Base-by-base conservation (phyloP, 805 yeast genomes). In the Candida ponderosae region DNA sequence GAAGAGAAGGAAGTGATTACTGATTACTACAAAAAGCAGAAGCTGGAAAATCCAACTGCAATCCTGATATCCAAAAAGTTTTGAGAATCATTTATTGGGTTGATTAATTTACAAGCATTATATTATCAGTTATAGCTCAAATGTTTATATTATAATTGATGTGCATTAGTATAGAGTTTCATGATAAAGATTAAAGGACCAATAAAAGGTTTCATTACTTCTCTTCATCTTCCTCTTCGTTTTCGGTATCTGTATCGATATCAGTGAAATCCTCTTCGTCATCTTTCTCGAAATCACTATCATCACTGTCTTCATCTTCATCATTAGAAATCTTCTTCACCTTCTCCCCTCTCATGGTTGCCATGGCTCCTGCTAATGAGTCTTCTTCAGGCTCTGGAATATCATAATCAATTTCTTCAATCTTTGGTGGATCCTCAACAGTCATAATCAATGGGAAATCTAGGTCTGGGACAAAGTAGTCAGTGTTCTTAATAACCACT, bases 391-490 rank as follows among this genome's bases (percentile, higher is more conserved):
- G 82, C 37, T 76, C 85, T 29, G 81, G 77, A 37, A 81, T 76
- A 37, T 72, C 85, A 39, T 74, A 68, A 23, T 62, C 60, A 36
- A 74, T 76, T 32, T 65, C 72, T n/a, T 57, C 64, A 8, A 56
- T 38, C 48, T 61, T 54, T 35, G 79, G 72, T 26, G 79, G 73
- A 18, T 74, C 68, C 47, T 73, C 68, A 27, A 89, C 95, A n/a
- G 72, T 66, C 80, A 89, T 72, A 18, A 64, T 63, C 34, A 86
- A 60, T 9, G 89, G 81, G 42, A 80, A 71, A 45, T 81, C 86
- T 18, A 86, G 56, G 55, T 90, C 97, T 16, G 75, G 62, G 6
- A 96, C 95, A 56, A 85, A 86, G 57, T 86, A 89, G 32, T 83
- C 78, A 37, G 83, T 72, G 38, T 83, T 80, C 53, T 78, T 76